These are phyloP conservation scores for Chlorella variabilis DNA, from an alignment of 163 green algal genomes.

Conservation along the genomic window DNA sequence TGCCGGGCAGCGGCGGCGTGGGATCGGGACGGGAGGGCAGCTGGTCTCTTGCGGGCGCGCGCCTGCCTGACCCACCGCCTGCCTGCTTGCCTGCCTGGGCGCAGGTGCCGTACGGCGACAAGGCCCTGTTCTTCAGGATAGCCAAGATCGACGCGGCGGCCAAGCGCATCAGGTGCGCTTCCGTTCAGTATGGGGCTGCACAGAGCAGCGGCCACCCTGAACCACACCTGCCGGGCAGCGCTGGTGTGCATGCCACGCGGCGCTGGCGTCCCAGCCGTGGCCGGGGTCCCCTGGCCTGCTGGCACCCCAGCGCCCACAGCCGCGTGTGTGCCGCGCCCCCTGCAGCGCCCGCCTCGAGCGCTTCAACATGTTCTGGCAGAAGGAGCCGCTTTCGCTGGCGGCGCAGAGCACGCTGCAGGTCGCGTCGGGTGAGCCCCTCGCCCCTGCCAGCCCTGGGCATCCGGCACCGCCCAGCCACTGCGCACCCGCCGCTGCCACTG, in stretches of 20 bases:
- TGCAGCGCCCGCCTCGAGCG: constrained; percentile 42
- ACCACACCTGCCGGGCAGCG: too few relatives aligned
- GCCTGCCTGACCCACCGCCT: too few relatives aligned
- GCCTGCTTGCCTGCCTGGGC: neutral
- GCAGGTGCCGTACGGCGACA: constrained; percentile 16
- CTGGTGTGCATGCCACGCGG: too few relatives aligned
- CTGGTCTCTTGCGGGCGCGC: too few relatives aligned
- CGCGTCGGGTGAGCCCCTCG: constrained; percentile 4
- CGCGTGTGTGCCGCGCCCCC: neutral
- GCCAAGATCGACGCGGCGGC: neutral
- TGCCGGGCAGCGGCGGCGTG: neutral
- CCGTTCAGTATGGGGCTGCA: too few relatives aligned
- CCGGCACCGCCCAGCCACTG: too few relatives aligned
- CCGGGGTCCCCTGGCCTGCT: too few relatives aligned
- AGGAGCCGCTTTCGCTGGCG: neutral
- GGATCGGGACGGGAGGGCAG: too few relatives aligned
- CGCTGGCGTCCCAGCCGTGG: too few relatives aligned
- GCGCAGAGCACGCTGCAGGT: constrained; percentile 9
- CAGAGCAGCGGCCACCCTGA: too few relatives aligned
- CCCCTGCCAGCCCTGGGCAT: neutral
- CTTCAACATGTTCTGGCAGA: constrained; percentile 51
- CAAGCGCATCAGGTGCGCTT: neutral
- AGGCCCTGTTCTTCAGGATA: constrained; percentile 48
- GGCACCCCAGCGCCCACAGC: neutral
- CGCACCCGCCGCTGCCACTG: too few relatives aligned